Evolutionary conservation across 768 basidiomycete genomes (phyloP).

Genomic region (Macrolepiota fuliginosa): DNA sequence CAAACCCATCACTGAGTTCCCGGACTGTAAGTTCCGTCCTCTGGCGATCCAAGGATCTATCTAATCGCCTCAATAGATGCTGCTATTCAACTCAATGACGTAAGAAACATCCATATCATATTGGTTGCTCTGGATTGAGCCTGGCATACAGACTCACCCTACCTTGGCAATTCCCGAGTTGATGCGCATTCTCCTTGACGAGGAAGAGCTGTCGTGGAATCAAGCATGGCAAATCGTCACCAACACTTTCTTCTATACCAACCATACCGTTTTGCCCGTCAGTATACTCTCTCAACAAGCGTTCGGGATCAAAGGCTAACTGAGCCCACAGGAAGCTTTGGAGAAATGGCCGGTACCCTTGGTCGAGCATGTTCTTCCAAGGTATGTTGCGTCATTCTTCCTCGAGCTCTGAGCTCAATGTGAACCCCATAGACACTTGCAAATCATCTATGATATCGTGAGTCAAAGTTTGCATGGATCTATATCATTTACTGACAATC

Average conservation of each 20-base stretch:
- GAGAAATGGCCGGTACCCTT: slow-evolving; percentile 94
- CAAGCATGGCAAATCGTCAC: slow-evolving; percentile 86
- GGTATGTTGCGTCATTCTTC: slow-evolving; percentile 32
- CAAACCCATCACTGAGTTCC: slow-evolving; percentile 75
- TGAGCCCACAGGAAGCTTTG: slow-evolving; percentile 58
- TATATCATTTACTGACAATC: slow-evolving; percentile 4
- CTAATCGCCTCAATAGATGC: slow-evolving; percentile 48
- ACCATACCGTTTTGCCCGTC: slow-evolving; percentile 90
- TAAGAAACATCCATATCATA: slow-evolving; percentile 28
- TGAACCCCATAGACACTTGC: slow-evolving; percentile 58
- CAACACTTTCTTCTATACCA: slow-evolving; percentile 94
- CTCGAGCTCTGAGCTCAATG: neutral
- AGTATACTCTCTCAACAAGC: slow-evolving; percentile 18
- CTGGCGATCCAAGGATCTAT: neutral
- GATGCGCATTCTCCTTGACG: slow-evolving; percentile 89
- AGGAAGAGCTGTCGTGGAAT: slow-evolving; percentile 85
- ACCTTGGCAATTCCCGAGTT: slow-evolving; percentile 94
- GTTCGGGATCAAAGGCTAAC: neutral
- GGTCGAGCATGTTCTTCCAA: slow-evolving; percentile 80
- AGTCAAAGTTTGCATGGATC: slow-evolving; percentile 25
- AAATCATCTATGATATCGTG: slow-evolving; percentile 90
- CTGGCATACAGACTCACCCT: slow-evolving; percentile 79
- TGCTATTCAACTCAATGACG: slow-evolving; percentile 95
- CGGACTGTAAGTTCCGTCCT: slow-evolving; percentile 61
- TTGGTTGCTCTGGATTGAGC: slow-evolving; percentile 1